Conservation (phyloP, 768 basidiomycete species). For the Porphyrellus cyaneotinctus region DNA sequence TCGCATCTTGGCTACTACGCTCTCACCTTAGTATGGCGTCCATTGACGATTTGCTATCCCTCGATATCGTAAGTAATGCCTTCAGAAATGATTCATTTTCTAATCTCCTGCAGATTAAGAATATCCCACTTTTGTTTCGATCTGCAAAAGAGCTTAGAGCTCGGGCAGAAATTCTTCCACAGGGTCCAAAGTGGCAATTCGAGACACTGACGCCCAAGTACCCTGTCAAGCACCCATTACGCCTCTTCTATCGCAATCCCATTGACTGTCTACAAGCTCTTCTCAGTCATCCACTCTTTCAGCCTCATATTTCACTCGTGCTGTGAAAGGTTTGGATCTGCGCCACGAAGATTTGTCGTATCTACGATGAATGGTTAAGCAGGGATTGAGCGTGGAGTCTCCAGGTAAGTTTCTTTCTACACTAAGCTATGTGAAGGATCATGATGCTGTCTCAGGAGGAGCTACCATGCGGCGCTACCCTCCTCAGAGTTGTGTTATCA, state of each 20-base stretch:
- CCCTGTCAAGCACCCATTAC: background rate
- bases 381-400: background rate
- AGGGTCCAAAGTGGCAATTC: background rate
- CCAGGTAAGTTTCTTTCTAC: background rate
- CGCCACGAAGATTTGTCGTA: background rate
- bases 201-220: background rate
- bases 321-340: background rate
- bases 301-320: background rate
- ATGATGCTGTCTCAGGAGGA: background rate
- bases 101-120: background rate
- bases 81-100: conserved; percentile 12
- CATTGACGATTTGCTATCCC: background rate
- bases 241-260: background rate
- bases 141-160: background rate
- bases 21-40: background rate
- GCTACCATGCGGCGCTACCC: background rate
- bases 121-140: background rate
- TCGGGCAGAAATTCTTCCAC: background rate
- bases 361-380: background rate
- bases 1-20: background rate
- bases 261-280: too few species aligned
- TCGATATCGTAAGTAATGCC: background rate
- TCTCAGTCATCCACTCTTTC: too few species aligned
- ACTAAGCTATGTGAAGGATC: too few species aligned
- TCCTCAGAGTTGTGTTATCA: background rate